These are phyloP conservation scores for Candida mesenterica DNA, from an alignment of 1,139 yeast species.

Conservation along the genomic window DNA sequence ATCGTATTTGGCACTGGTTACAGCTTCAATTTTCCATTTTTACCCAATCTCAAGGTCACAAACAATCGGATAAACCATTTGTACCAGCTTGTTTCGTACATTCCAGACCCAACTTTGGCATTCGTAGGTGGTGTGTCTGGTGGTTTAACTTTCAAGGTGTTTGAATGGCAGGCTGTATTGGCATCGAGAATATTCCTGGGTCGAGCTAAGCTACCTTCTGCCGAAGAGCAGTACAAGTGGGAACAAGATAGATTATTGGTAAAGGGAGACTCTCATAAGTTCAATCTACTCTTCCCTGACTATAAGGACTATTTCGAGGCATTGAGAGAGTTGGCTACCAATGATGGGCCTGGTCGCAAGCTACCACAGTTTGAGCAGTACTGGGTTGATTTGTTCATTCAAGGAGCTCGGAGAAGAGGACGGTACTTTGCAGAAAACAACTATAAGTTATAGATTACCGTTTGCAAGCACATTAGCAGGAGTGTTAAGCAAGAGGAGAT, in stretches of 20 bases:
- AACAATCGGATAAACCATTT: conserved; percentile 36
- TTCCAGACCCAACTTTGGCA: conserved; percentile 44
- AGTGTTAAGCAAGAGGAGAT: not conserved
- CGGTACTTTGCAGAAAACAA: conserved; percentile 9
- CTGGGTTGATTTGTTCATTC: conserved; percentile 20
- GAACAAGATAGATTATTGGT: conserved; percentile 21
- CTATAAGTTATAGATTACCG: not conserved
- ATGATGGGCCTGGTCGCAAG: conserved; percentile 25
- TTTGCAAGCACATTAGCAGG: conserved; percentile 15
- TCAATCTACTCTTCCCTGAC: conserved; percentile 20
- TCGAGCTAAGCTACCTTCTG: conserved; percentile 37
- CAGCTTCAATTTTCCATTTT: conserved; percentile 41
- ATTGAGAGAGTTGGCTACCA: conserved; percentile 21
- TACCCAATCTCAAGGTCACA: conserved; percentile 28
- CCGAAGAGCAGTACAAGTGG: conserved; percentile 31
- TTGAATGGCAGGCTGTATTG: conserved; percentile 46
- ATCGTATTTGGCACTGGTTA: conserved; percentile 52
- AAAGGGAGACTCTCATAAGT: conserved; percentile 18
- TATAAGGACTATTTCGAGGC: conserved; percentile 24
- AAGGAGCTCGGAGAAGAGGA: conserved; percentile 22
- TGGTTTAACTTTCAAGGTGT: conserved; percentile 46
- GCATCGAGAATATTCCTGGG: conserved; percentile 44
- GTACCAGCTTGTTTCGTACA: conserved; percentile 44
- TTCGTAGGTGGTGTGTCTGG: conserved; percentile 39
- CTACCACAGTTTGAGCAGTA: conserved; percentile 22